Evolutionary conservation across 2,329 filamentous ascomycete genomes (phyloP).

Genomic region (Neofusicoccum laricinum): DNA sequence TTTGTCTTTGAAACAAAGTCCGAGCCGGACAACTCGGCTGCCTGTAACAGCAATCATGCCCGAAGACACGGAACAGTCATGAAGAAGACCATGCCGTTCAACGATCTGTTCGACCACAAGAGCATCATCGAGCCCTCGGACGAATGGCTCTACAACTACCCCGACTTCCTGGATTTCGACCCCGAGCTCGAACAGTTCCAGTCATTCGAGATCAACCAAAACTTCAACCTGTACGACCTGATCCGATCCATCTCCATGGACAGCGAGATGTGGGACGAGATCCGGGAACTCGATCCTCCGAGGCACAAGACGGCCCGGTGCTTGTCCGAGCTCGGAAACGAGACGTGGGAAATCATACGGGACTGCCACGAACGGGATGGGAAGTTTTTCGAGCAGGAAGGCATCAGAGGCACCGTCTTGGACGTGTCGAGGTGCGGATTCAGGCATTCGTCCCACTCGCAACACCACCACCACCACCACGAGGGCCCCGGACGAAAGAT

Average conservation of each 20-base stretch:
- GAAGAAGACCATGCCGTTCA: slow-evolving; percentile 10
- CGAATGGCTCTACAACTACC: slow-evolving; percentile 17
- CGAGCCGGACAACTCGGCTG: background rate
- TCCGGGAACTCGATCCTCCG: background rate
- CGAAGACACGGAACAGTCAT: background rate
- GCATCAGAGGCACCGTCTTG: background rate
- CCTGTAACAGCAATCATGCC: background rate
- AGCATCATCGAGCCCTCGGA: slow-evolving; percentile 16
- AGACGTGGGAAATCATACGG: slow-evolving; percentile 1
- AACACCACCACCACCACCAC: background rate
- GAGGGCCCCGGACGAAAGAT: background rate
- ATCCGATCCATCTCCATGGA: background rate
- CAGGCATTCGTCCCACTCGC: background rate
- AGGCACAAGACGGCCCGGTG: background rate
- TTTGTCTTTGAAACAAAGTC: background rate
- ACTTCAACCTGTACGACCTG: background rate
- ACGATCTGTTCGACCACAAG: slow-evolving; percentile 13
- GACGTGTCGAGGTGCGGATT: background rate
- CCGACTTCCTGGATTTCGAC: slow-evolving; percentile 12
- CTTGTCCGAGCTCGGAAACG: background rate
- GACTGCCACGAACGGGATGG: background rate
- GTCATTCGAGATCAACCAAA: background rate
- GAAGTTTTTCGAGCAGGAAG: background rate
- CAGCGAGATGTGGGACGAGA: background rate
- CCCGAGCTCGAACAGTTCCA: background rate